phyloP scores from a whole-genome alignment of 2,329 filamentous ascomycete species.

The Zelopaecilomyces penicillatus region DNA sequence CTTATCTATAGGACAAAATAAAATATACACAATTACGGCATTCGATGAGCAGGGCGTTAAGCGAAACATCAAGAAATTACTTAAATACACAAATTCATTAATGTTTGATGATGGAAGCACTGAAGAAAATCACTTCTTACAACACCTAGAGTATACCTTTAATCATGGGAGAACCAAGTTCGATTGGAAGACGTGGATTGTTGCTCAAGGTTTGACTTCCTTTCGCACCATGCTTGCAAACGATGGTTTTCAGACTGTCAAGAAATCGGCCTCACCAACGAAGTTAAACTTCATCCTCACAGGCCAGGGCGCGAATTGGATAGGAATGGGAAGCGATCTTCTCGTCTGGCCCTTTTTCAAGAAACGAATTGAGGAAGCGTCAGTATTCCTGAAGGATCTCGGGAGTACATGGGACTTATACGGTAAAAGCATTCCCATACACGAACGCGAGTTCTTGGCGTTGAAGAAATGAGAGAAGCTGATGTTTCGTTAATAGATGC shows the following conservation, averaged over 20 bases:
- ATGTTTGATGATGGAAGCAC: slow-evolving; percentile 4
- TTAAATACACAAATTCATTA: slow-evolving; percentile 5
- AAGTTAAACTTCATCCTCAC: slow-evolving; percentile 6
- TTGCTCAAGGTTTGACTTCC: no score
- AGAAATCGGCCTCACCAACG: slow-evolving; percentile 3
- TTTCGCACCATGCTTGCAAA: no score
- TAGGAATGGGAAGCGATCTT: slow-evolving; percentile 5
- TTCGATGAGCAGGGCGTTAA: background rate
- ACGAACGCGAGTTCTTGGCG: no score
- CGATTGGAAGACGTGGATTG: background rate
- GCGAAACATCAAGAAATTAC: slow-evolving; percentile 4
- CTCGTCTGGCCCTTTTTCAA: slow-evolving; percentile 4
- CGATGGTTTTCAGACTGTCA: slow-evolving; percentile 4
- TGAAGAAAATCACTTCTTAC: slow-evolving; percentile 4
- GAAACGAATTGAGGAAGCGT: background rate
- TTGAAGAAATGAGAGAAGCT: slow-evolving; percentile 6
- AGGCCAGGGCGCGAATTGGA: slow-evolving; percentile 9
- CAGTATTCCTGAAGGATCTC: slow-evolving; percentile 4
- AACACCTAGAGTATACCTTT: slow-evolving; percentile 1
- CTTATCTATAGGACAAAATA: no score
- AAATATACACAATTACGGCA: no score
- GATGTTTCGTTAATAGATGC: no score
- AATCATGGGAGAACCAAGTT: slow-evolving; percentile 1
- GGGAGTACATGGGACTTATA: slow-evolving; percentile 8
- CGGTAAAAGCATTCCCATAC: no score